A percentile compares a stretch with the other conserved stretches of the same genome.
These are phyloP conservation scores for Yarrowia divulgata DNA, from an alignment of 805 yeast genomes.

Conservation along the genomic window DNA sequence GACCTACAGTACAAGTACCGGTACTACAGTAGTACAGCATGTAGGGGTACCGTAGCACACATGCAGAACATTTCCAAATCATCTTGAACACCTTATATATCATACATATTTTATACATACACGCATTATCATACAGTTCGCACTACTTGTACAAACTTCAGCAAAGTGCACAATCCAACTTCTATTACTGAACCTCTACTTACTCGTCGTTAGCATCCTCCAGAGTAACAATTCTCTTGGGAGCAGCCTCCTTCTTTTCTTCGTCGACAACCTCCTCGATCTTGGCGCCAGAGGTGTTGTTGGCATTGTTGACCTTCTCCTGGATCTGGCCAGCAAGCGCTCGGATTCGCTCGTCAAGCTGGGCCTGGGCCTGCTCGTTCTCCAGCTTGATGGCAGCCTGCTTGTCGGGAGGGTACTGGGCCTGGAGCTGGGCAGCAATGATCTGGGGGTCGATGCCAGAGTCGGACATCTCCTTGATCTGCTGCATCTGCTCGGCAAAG, in stretches of 20 bases:
- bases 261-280: slow-evolving; percentile 19
- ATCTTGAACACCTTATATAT: too few species aligned
- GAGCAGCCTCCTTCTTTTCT: slow-evolving; percentile 27
- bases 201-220: slow-evolving; percentile 40
- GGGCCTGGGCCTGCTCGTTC: slow-evolving; percentile 35
- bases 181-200: slow-evolving; percentile 10
- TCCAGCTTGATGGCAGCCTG: slow-evolving; percentile 35
- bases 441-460: slow-evolving; percentile 25
- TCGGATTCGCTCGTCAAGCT: slow-evolving; percentile 11
- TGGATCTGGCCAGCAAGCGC: slow-evolving; percentile 1
- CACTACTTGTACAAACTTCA: background rate
- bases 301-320: background rate
- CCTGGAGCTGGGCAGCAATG: slow-evolving; percentile 32
- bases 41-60: too few species aligned
- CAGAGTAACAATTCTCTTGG: slow-evolving; percentile 39
- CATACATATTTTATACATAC: background rate
- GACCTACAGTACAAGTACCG: too few species aligned
- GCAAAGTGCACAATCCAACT: slow-evolving; percentile 3
- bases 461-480: slow-evolving; percentile 40
- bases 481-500: slow-evolving; percentile 14
- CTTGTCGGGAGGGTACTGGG: slow-evolving; percentile 29
- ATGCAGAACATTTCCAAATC: too few species aligned
- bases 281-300: background rate
- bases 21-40: too few species aligned
- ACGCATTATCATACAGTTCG: background rate